Conservation (phyloP, 2,329 filamentous ascomycete species). For the Ascocoryne sarcoides region DNA sequence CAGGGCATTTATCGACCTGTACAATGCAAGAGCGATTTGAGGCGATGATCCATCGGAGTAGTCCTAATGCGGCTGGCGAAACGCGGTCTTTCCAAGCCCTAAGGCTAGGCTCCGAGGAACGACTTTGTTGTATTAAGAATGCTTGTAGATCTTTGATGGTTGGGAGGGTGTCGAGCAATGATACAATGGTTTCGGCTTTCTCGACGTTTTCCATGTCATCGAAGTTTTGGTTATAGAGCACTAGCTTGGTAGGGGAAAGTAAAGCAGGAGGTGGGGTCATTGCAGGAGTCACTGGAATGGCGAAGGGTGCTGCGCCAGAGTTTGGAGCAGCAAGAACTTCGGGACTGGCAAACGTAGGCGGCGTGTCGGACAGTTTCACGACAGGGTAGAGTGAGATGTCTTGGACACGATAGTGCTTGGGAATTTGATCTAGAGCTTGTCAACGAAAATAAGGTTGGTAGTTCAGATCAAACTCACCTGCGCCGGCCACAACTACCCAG, state of each 20-base stretch:
- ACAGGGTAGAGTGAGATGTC: slow-evolving; percentile 21
- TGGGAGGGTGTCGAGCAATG: slow-evolving; percentile 51
- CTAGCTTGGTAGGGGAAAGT: slow-evolving; percentile 21
- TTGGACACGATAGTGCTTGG: slow-evolving; percentile 21
- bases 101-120: slow-evolving; percentile 25
- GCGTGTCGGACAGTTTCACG: slow-evolving; percentile 18
- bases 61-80: slow-evolving; percentile 53
- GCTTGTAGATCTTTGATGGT: slow-evolving; percentile 48
- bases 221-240: slow-evolving; percentile 46
- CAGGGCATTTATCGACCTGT: slow-evolving; percentile 48
- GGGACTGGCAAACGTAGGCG: slow-evolving; percentile 3
- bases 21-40: slow-evolving; percentile 84
- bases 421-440: slow-evolving; percentile 5
- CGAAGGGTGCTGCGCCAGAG: not conserved
- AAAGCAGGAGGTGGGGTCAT: slow-evolving; percentile 14
- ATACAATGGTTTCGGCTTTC: slow-evolving; percentile 43
- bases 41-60: slow-evolving; percentile 81
- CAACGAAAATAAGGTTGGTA: slow-evolving; percentile 1
- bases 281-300: slow-evolving; percentile 19
- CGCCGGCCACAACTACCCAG: slow-evolving; percentile 19
- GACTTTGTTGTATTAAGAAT: slow-evolving; percentile 33
- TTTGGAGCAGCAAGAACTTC: not conserved
- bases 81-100: slow-evolving; percentile 50
- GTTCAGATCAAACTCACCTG: slow-evolving; percentile 7
- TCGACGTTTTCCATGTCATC: slow-evolving; percentile 38